A percentile compares a stretch with the other conserved stretches of the same genome.
Conservation (phyloP, 2,329 filamentous ascomycete genomes). For the Claviceps humidiphila region DNA sequence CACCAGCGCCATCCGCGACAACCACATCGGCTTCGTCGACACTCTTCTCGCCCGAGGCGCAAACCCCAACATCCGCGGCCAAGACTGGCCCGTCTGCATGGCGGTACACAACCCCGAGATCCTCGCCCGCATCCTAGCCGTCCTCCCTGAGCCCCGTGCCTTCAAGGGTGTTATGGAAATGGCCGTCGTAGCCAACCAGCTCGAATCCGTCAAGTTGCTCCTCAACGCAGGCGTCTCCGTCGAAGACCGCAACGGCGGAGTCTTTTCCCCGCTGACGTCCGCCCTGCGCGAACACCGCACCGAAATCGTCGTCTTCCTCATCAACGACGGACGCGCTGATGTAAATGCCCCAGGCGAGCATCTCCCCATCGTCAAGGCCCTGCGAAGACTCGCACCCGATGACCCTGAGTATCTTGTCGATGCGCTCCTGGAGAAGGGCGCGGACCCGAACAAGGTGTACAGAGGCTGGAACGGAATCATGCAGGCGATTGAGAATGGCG, state of each 20-base stretch:
- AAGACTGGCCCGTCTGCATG: slow-evolving; percentile 61
- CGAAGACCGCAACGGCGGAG: slow-evolving; percentile 59
- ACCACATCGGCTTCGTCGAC: slow-evolving; percentile 45
- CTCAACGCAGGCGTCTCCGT: slow-evolving; percentile 51
- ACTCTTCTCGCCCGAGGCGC: slow-evolving; percentile 44
- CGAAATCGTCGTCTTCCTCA: slow-evolving; percentile 47
- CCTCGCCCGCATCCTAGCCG: slow-evolving; percentile 43
- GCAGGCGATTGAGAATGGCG: slow-evolving; percentile 52
- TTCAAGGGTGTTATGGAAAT: slow-evolving; percentile 56
- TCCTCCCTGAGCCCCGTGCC: slow-evolving; percentile 43
- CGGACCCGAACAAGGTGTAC: slow-evolving; percentile 55
- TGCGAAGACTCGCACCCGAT: slow-evolving; percentile 42
- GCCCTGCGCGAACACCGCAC: slow-evolving; percentile 50
- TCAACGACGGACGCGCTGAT: slow-evolving; percentile 49
- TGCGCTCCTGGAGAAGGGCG: slow-evolving; percentile 48
- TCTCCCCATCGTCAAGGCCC: slow-evolving; percentile 55
- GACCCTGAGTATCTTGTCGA: slow-evolving; percentile 45
- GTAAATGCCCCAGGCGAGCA: slow-evolving; percentile 58
- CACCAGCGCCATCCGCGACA: slow-evolving; percentile 51
- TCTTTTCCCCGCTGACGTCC: slow-evolving; percentile 57
- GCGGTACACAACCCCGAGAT: slow-evolving; percentile 48
- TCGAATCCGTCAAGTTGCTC: slow-evolving; percentile 54
- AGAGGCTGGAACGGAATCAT: slow-evolving; percentile 53
- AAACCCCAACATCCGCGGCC: slow-evolving; percentile 47
- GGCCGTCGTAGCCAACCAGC: slow-evolving; percentile 52